phyloP scores from a whole-genome alignment of 805 yeast species.

The Candida nitratophila region DNA sequence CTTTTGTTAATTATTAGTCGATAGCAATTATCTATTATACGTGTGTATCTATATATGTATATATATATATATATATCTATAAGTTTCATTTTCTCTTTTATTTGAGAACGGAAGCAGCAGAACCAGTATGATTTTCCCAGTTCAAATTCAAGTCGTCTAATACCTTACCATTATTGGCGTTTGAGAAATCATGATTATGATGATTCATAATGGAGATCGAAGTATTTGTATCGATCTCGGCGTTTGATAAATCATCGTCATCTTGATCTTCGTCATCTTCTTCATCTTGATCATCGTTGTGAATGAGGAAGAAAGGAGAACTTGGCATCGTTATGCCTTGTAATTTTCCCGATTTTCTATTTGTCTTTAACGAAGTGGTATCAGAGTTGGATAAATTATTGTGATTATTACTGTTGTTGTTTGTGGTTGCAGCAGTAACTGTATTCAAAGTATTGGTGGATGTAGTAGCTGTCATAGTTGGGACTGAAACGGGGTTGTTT shows the following conservation, averaged over 20 bases:
- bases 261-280: constrained; percentile 8
- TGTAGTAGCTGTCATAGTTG: no score
- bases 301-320: constrained; percentile 22
- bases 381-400: no score
- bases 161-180: neutral
- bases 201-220: neutral
- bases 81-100: neutral
- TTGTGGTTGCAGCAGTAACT: neutral
- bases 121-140: no score
- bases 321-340: constrained; percentile 22
- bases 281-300: constrained; percentile 8
- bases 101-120: no score
- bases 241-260: constrained; percentile 3
- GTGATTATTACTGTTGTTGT: constrained; percentile 1
- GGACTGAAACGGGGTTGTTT: no score
- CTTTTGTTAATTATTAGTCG: no score
- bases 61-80: no score
- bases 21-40: neutral
- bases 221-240: constrained; percentile 10
- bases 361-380: no score
- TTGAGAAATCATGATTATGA: no score
- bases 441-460: neutral
- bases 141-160: neutral
- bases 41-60: neutral
- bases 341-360: neutral